Evolutionary conservation across 495 filamentous ascomycete genomes (phyloP), one percentile per base, ranked within the genome.

Genomic region (Aspergillus carlsbadensis): DNA sequence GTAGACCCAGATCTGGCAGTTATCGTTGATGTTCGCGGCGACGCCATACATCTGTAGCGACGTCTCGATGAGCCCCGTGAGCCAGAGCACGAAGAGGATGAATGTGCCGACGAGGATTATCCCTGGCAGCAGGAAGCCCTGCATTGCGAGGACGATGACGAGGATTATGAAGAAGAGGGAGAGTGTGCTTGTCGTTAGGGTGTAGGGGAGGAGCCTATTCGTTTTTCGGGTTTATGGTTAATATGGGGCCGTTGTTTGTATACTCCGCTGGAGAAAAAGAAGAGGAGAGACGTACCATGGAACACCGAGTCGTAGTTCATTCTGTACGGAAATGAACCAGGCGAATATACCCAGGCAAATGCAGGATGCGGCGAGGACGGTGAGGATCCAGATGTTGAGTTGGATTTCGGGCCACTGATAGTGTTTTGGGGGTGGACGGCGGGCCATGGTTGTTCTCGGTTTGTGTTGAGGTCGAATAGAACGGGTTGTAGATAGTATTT

Each of bases 341-440:
- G 87, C 80, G 66, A 91, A 92, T n/a, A 96, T 83, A 10, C 93
- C 95, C 21, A 98, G 81, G 44, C 92, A 88, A 53, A 85, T 86
- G 55, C 87, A 82, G 0, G 87, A 86, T 6, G 88, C 85, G 0
- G 87, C 83, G 1, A 98, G 78, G 76, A 97, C 91, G 61, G 95
- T 80, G 59, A 98, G 79, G 60, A 95, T 86, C 89, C 95, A 96
- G 61, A 97, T 74, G 69, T 96, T 96, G 51, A 99, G 82, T 69
- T 95, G 90, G 53, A 89, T 74, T 64, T 95, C 90, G 2, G 95
- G 95, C 94, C 94, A 99, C 80, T 87, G 87, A 79, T 96, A 97
- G 57, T 82, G 84, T 57, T 88, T 84, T 31, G 84, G 77, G 17
- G 46, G n/a, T 31, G 37, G 14, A 1, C 49, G 36, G 10, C 22